These are phyloP conservation scores for Quillaja saponaria DNA, from an alignment of 306 rosid genomes.

Conservation along the genomic window DNA sequence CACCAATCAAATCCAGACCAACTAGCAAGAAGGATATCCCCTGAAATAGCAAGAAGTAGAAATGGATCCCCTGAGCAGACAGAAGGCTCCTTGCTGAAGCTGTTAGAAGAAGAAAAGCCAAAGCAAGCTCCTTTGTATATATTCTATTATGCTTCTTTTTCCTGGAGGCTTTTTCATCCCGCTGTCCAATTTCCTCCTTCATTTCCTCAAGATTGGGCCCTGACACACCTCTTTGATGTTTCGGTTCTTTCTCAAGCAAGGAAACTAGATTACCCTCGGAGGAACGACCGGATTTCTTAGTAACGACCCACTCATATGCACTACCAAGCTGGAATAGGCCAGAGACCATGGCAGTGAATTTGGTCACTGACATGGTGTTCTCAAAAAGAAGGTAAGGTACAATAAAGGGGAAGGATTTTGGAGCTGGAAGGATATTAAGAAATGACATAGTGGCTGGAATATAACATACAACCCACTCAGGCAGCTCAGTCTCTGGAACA, in stretches of 20 bases:
- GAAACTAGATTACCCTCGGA: conserved; percentile 81
- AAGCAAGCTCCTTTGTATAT: conserved; percentile 74
- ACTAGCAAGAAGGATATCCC: conserved; percentile 86
- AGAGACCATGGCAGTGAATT: conserved; percentile 92
- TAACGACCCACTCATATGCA: conserved; percentile 94
- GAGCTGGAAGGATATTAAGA: conserved; percentile 89
- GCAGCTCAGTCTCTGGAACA: conserved; percentile 79
- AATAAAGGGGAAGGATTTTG: conserved; percentile 85
- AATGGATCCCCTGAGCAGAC: conserved; percentile 95
- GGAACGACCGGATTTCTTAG: conserved; percentile 90
- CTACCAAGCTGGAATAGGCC: conserved; percentile 91
- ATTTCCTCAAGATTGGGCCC: conserved; percentile 64
- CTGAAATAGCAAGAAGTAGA: conserved; percentile 90
- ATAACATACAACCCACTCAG: conserved; percentile 87
- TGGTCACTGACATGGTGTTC: conserved; percentile 92
- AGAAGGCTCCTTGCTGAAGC: conserved; percentile 90
- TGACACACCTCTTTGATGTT: conserved; percentile 59
- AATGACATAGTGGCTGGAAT: conserved; percentile 90
- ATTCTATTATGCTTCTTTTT: conserved; percentile 75
- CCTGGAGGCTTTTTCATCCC: conserved; percentile 51
- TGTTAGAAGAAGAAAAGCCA: conserved; percentile 81
- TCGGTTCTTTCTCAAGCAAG: conserved; percentile 60
- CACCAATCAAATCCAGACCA: conserved; percentile 89
- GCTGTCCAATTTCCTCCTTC: conserved; percentile 62
- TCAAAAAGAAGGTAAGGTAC: conserved; percentile 94